Conservation (phyloP, 192 early-diverging fungal species). For the Lunasporangiospora selenospora region DNA sequence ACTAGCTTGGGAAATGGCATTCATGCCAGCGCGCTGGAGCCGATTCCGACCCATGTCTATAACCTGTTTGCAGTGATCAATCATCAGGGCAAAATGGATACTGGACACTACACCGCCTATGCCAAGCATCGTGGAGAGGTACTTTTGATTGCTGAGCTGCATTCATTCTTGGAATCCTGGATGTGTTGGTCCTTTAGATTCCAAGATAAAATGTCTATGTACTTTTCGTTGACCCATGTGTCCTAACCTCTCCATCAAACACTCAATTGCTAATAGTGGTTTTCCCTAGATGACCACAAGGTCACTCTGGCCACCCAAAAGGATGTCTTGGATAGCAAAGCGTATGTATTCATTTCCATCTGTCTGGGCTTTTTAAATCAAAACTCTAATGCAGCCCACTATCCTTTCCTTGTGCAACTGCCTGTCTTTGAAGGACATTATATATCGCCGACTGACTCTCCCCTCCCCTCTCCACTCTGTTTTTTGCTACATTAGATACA, state of each 20-base stretch:
- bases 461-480: slow-evolving; percentile 11
- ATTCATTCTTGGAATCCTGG: neutral
- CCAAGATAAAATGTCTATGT: neutral
- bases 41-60: slow-evolving; percentile 79
- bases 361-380: too few relatives aligned
- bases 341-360: slow-evolving; percentile 43
- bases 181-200: neutral
- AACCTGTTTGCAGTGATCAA: slow-evolving; percentile 91
- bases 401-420: too few relatives aligned
- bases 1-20: slow-evolving; percentile 29
- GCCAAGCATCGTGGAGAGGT: slow-evolving; percentile 78
- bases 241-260: neutral
- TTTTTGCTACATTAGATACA: slow-evolving; percentile 66
- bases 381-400: too few relatives aligned
- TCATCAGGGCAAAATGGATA: slow-evolving; percentile 90
- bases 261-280: slow-evolving; percentile 74
- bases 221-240: neutral
- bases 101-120: slow-evolving; percentile 94
- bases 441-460: neutral
- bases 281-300: slow-evolving; percentile 86
- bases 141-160: neutral
- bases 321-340: slow-evolving; percentile 81
- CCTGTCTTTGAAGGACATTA: neutral
- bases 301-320: slow-evolving; percentile 71
- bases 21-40: slow-evolving; percentile 49